Percentiles rank a stretch among this genome's conserved stretches.
Evolutionary conservation across 169 alveolate species (phyloP).

Genomic region (Ichthyophthirius multifiliis): DNA sequence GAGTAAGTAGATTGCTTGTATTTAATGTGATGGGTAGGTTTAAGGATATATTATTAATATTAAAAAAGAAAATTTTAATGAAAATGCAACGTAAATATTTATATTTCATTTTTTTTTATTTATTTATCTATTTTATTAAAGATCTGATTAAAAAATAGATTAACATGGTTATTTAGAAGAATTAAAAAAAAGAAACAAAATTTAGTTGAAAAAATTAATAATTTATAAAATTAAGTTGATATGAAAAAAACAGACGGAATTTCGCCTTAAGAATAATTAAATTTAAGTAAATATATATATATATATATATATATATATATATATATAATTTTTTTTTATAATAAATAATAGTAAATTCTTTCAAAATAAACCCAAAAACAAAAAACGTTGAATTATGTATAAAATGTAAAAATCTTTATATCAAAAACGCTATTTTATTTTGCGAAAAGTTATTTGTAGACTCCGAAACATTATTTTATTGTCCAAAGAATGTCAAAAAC

Average conservation of each 20-base stretch:
- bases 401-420: background rate
- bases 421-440: background rate
- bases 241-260: too few species aligned
- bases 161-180: background rate
- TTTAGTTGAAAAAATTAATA: background rate
- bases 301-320: background rate
- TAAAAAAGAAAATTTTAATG: background rate
- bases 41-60: conserved; percentile 35
- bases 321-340: background rate
- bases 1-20: conserved; percentile 32
- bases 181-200: background rate
- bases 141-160: background rate
- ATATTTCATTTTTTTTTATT: background rate
- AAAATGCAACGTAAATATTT: background rate
- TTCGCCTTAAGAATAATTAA: background rate
- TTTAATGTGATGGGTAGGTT: conserved; percentile 51
- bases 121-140: background rate
- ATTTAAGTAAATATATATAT: too few species aligned
- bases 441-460: conserved; percentile 14
- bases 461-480: background rate
- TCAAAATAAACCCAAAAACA: background rate
- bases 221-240: too few species aligned
- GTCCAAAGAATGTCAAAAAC: background rate
- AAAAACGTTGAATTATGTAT: background rate
- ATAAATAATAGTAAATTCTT: background rate